phyloP scores from a whole-genome alignment of 129 eudicot species.

The Flaveria sonorensis region DNA sequence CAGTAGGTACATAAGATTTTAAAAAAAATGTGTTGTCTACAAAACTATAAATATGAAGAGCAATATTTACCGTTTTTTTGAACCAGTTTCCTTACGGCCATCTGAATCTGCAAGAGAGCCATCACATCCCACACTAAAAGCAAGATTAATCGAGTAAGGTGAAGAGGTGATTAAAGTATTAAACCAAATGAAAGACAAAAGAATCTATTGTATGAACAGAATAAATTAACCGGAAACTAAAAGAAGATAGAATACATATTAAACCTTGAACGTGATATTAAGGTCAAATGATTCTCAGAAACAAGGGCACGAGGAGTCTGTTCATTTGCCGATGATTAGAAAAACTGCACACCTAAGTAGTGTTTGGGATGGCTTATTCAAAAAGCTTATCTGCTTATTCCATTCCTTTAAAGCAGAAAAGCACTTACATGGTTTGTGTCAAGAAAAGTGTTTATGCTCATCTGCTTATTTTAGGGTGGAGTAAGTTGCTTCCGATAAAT shows the following conservation, averaged over 20 bases:
- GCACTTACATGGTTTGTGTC: not conserved
- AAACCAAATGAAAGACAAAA: slow-evolving; percentile 4
- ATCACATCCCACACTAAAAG: slow-evolving; percentile 53
- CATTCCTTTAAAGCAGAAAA: not conserved
- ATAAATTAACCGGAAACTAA: not conserved
- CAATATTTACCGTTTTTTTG: slow-evolving; percentile 59
- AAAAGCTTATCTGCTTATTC: not conserved
- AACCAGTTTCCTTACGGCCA: slow-evolving; percentile 50
- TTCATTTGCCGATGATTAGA: not conserved
- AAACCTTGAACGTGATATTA: not conserved
- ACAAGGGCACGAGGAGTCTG: not conserved
- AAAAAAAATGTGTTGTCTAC: not conserved
- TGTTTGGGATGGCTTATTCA: not conserved
- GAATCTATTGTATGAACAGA: not conserved
- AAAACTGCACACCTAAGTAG: not conserved
- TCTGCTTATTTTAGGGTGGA: not conserved
- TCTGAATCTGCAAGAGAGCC: slow-evolving; percentile 52
- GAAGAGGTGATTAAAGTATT: slow-evolving; percentile 9
- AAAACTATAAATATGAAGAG: slow-evolving; percentile 3
- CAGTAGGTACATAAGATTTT: not conserved
- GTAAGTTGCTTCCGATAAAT: not conserved
- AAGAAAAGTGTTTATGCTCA: not conserved
- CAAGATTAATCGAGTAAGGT: not conserved
- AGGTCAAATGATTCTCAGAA: not conserved
- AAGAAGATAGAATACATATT: not conserved